phyloP scores from a whole-genome alignment of 768 basidiomycete species.

The Lepiota venenata region DNA sequence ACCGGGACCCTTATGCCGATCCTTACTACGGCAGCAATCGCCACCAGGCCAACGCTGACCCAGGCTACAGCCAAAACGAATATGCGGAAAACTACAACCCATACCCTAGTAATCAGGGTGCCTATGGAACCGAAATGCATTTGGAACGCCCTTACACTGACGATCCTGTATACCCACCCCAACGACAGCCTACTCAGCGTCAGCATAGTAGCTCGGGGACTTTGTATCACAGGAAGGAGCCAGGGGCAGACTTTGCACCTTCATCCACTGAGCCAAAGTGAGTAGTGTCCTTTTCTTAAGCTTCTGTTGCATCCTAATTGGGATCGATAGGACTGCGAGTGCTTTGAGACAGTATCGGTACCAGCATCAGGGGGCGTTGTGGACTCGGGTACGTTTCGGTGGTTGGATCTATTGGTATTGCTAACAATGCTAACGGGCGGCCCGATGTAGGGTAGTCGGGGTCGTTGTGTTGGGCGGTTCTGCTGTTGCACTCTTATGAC shows the following conservation, averaged over 20 bases:
- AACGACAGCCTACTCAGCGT: constrained; percentile 9
- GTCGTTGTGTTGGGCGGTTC: constrained; percentile 62
- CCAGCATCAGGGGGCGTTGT: constrained; percentile 59
- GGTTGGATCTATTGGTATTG: neutral
- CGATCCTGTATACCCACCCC: constrained; percentile 10
- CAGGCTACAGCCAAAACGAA: constrained; percentile 13
- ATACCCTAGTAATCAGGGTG: constrained; percentile 55
- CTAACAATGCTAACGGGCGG: neutral
- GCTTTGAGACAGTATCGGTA: constrained; percentile 51
- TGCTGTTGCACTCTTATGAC: constrained; percentile 76
- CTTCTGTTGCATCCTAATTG: neutral
- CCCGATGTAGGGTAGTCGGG: constrained; percentile 51
- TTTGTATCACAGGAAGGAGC: constrained; percentile 6
- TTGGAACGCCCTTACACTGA: neutral
- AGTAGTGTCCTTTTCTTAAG: neutral
- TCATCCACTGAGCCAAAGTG: neutral
- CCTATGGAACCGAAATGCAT: constrained; percentile 16
- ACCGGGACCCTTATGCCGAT: constrained; percentile 52
- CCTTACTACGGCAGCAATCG: constrained; percentile 21
- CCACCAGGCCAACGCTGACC: constrained; percentile 19
- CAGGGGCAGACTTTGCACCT: neutral
- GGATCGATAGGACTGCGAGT: constrained; percentile 28
- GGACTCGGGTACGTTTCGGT: constrained; percentile 51
- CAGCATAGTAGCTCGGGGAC: neutral
- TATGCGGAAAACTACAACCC: constrained; percentile 34